Percentiles rank a stretch among this genome's conserved stretches.
Conservation (phyloP, 2,329 filamentous ascomycete species). For the Aspergillus sp. region DNA sequence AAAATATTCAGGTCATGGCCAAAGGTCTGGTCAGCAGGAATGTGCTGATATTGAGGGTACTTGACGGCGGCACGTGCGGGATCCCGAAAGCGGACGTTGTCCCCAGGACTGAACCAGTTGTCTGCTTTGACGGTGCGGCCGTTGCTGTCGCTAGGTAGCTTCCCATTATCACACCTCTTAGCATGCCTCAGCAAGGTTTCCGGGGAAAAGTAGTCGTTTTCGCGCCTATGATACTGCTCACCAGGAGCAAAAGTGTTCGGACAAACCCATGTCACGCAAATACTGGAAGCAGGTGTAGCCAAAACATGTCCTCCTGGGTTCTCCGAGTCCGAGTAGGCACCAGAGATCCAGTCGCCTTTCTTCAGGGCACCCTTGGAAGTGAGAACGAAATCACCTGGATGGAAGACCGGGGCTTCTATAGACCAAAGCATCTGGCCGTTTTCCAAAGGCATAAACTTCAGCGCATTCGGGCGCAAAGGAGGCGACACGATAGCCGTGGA, state of each 20-base stretch:
- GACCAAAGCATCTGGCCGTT: constrained; percentile 7
- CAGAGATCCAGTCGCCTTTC: constrained; percentile 44
- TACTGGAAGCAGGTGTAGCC: constrained; percentile 35
- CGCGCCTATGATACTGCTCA: constrained; percentile 10
- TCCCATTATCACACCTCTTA: constrained; percentile 16
- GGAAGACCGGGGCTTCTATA: constrained; percentile 4
- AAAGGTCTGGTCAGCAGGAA: constrained; percentile 39
- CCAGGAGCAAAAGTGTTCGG: constrained; percentile 24
- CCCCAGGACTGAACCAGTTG: constrained; percentile 34
- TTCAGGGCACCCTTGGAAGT: constrained; percentile 45
- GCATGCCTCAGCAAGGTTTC: constrained; percentile 10
- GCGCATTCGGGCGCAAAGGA: constrained; percentile 5
- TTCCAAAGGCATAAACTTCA: constrained; percentile 1
- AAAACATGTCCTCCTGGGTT: constrained; percentile 45
- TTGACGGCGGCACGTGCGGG: constrained; percentile 41
- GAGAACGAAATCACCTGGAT: constrained; percentile 37
- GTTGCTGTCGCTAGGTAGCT: constrained; percentile 6
- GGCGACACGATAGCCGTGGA: constrained; percentile 13
- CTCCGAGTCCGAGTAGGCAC: constrained; percentile 41
- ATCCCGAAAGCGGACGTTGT: constrained; percentile 49
- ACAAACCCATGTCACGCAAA: constrained; percentile 46
- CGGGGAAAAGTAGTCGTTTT: constrained; percentile 11
- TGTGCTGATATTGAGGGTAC: constrained; percentile 39
- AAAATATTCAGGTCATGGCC: constrained; percentile 53
- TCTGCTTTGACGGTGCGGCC: constrained; percentile 7